Conservation (phyloP, 163 green algal genomes). For the Chlorella variabilis region DNA sequence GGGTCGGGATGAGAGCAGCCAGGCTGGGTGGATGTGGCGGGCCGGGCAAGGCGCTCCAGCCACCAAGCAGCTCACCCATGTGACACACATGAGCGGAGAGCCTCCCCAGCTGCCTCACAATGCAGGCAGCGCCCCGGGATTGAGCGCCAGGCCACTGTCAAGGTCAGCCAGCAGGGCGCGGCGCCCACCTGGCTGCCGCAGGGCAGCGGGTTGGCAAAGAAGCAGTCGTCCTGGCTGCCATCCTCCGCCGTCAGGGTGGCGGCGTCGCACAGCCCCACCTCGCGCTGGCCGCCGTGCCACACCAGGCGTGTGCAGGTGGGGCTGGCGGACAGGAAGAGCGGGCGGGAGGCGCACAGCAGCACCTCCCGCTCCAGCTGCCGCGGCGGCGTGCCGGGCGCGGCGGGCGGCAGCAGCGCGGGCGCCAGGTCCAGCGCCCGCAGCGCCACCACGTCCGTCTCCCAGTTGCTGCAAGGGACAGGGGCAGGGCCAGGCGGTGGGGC, state of each 20-base stretch:
- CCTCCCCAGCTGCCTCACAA: no score
- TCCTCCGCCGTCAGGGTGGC: constrained; percentile 13
- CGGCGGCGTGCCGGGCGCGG: no score
- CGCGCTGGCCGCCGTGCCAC: constrained; percentile 26
- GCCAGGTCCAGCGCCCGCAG: constrained; percentile 21
- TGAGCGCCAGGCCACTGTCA: no score
- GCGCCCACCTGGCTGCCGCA: background rate
- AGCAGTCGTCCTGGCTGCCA: constrained; percentile 9
- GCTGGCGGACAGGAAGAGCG: constrained; percentile 16
- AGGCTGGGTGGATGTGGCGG: background rate
- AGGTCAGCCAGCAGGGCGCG: no score
- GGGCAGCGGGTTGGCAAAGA: background rate
- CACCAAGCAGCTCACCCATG: no score
- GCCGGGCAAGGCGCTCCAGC: background rate
- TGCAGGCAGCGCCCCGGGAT: no score
- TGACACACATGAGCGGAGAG: no score
- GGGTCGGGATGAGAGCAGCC: no score
- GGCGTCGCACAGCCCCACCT: constrained; percentile 5
- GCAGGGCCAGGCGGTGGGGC: no score
- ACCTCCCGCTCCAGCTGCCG: background rate
- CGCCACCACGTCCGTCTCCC: background rate
- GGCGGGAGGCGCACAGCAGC: constrained; percentile 22
- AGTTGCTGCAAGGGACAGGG: constrained; percentile 15
- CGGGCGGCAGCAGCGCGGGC: background rate
- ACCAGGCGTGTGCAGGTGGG: constrained; percentile 26